Evolutionary conservation across 2,329 filamentous ascomycete genomes (phyloP).

Genomic region (Aphanocladium album): DNA sequence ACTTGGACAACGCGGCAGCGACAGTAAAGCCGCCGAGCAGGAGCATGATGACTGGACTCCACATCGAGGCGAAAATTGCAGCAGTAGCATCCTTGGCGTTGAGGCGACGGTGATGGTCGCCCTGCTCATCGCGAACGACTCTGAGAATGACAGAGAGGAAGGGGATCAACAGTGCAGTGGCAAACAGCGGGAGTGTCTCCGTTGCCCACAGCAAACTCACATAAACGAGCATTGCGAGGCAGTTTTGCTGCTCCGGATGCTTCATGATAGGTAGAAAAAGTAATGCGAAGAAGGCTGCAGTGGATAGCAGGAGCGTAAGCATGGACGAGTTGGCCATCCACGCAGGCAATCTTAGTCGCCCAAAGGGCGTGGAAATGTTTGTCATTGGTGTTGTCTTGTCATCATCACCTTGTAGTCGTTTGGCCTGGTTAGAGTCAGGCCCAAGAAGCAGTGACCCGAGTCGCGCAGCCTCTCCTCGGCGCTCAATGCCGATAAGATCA

Average conservation of each 20-base stretch:
- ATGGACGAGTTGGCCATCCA: constrained; percentile 85
- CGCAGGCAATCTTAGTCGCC: constrained; percentile 66
- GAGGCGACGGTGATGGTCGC: constrained; percentile 59
- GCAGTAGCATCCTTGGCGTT: constrained; percentile 74
- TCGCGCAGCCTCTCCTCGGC: constrained; percentile 89
- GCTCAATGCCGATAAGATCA: constrained; percentile 97
- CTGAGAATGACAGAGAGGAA: constrained; percentile 85
- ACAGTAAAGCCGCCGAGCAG: constrained; percentile 93
- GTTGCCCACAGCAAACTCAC: constrained; percentile 96
- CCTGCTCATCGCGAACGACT: constrained; percentile 72
- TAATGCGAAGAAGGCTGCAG: constrained; percentile 69
- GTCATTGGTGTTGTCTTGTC: constrained; percentile 56
- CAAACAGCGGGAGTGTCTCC: constrained; percentile 94
- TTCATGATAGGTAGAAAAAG: constrained; percentile 78
- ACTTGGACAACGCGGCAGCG: constrained; percentile 91
- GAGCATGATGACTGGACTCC: constrained; percentile 98
- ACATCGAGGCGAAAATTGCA: constrained; percentile 93
- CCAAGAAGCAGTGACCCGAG: constrained; percentile 82
- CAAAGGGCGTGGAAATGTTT: constrained; percentile 73
- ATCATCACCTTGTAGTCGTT: constrained; percentile 81
- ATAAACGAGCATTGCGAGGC: constrained; percentile 86
- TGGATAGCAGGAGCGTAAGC: constrained; percentile 64
- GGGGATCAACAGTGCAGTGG: constrained; percentile 88
- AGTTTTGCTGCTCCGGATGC: constrained; percentile 88
- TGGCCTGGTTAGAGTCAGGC: constrained; percentile 62